Evolutionary conservation across 495 filamentous ascomycete genomes (phyloP), one percentile per base, ranked within the genome.

Genomic region (Neurospora africana): DNA sequence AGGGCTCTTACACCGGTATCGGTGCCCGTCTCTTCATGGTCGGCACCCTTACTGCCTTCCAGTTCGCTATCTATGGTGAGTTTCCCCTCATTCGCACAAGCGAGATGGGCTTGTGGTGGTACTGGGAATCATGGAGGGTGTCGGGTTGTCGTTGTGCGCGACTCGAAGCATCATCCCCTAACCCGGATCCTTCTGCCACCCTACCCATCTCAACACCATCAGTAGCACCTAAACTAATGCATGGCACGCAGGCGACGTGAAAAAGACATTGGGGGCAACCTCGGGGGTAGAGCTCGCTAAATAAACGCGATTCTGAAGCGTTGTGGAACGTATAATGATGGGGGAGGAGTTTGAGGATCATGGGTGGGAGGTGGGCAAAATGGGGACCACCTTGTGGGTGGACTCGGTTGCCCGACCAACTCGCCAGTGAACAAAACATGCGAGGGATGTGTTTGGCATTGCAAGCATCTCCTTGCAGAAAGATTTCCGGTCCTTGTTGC

Each of bases 51-150:
- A 97, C 93, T 72, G 93, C 93, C 72, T 92, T 92, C 79, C 95
- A 98, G 85, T 98, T 98, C 82, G 94, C 95, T 78, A 98, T 98
- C 85, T 98, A 98, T 81, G 94, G 93, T 82, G 43, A 33, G 74
- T 68, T 40, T 68, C 21, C 11, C 19, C 43, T 36, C 19, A 71
- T n/a, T 36, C 23, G 2, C n/a, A 5, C 43, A 10, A 47, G n/a
- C 21, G 44, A 53, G 21, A 53, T 23, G 21, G 44, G 21, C 44
- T 53, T 27, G 1, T 53, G 44, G 21, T 23, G 9, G 44, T 53
- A 27, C 27, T 53, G 44, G 44, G 44, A 53, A 53, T 53, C 5
- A 21, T 53, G 44, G 44, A 15, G 10, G 4, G 21, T 53, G 21
- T 53, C 1, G 44, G 44, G 21, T 53, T 53, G 44, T 15, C 44